Base-by-base conservation (phyloP, 2,329 filamentous ascomycete species). In the Aureobasidium mangrovei region DNA sequence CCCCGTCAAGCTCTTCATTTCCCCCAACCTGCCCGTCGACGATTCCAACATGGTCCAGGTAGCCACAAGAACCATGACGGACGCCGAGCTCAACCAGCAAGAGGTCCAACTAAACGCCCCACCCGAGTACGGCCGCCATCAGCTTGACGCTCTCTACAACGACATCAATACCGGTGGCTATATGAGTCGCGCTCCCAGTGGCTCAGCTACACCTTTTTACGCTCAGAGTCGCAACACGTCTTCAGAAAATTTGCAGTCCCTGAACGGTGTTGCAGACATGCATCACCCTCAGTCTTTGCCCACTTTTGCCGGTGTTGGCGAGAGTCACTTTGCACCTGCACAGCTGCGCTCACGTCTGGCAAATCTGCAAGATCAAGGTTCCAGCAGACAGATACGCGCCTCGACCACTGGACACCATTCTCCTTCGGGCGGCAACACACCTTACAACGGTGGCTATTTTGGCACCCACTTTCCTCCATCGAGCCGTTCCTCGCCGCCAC, bases 1-100 rank as follows among this genome's bases (percentile, higher is more conserved):
- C 32, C 91, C 93, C 1, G 81, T 97, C 12, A 89, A 89, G 53
- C 84, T 98, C 38, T 96, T 95, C 71, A 96, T 97, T 61, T 98
- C 93, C 4, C 91, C 93, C 0, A 93, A 93, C 65, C 83, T 95
- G 63, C 86, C 89, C 0, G 81, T 96, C 36, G 88, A 93, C 63
- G 89, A 95, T 51, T 81, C 91, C 57, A 93, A 95, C 62, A 85
- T 87, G 62, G 78, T 97, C 2, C 52, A 77, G 79, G 52, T 79
- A 82, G 63, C 74, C 74, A n/a, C 76, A 1, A 60, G 59, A n/a
- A 62, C 61, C 31, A 56, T 63, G n/a, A 60, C 65, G 7, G 66
- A 70, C 49, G 65, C 79, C 12, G 62, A 75, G 65, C 66, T 74
- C 56, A 70, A 76, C 61, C 67, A 74, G 57, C 68, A 82, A 39